Percentiles rank a stretch among this genome's conserved stretches.
phyloP scores from a whole-genome alignment of 441 rosid genomes.

The Gossypium schwendimanii region DNA sequence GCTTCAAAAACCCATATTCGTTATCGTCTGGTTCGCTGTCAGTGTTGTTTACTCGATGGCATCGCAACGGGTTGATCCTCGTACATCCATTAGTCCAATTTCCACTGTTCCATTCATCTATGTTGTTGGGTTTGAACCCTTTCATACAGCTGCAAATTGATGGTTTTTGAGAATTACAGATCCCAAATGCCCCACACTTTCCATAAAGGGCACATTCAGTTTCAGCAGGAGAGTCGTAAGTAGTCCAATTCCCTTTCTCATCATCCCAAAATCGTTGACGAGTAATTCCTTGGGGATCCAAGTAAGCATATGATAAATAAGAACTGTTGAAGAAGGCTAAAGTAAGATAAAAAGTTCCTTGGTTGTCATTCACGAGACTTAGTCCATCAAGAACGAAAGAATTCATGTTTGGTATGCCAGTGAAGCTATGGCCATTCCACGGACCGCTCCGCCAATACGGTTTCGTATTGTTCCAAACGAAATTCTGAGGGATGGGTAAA shows the following conservation, averaged over 20 bases:
- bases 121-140: too few species aligned
- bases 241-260: conserved; percentile 10
- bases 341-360: conserved; percentile 10
- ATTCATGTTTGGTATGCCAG: conserved; percentile 19
- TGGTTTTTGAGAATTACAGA: too few species aligned
- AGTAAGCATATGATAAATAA: conserved; percentile 8
- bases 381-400: conserved; percentile 22
- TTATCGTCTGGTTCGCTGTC: neutral
- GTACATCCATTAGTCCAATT: neutral
- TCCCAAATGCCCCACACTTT: neutral
- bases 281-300: conserved; percentile 19
- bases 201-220: neutral
- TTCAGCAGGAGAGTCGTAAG: neutral
- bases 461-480: conserved; percentile 24
- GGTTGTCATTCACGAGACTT: conserved; percentile 9
- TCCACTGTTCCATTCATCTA: neutral
- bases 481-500: conserved; percentile 20
- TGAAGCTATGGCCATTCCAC: conserved; percentile 30
- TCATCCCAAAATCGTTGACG: conserved; percentile 13
- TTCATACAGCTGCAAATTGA: too few species aligned
- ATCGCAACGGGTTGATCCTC: neutral
- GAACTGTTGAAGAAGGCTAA: neutral
- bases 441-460: conserved; percentile 40
- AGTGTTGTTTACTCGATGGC: neutral
- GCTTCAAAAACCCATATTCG: neutral